phyloP scores from a whole-genome alignment of 192 early-diverging fungal genomes.

The Pilobolus umbonatus region DNA sequence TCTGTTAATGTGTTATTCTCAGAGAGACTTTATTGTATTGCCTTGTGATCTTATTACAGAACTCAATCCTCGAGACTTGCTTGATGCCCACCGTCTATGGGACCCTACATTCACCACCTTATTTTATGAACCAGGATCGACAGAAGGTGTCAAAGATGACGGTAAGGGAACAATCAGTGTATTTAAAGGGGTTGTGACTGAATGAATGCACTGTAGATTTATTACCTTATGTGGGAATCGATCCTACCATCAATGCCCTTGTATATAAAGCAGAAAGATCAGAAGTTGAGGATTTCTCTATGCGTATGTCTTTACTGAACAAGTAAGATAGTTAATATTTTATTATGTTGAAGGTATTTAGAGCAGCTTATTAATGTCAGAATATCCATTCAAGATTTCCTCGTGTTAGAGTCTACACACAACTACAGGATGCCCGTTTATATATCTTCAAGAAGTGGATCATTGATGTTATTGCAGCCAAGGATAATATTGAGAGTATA shows the following conservation, averaged over 20 bases:
- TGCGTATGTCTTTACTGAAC: slow-evolving; percentile 49
- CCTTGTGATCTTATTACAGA: slow-evolving; percentile 90
- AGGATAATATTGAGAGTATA: slow-evolving; percentile 68
- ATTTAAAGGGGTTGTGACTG: neutral
- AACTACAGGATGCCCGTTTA: slow-evolving; percentile 85
- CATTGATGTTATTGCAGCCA: slow-evolving; percentile 68
- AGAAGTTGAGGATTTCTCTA: slow-evolving; percentile 53
- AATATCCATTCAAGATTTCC: slow-evolving; percentile 73
- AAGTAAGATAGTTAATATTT: slow-evolving; percentile 30
- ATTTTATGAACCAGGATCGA: slow-evolving; percentile 74
- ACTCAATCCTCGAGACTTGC: slow-evolving; percentile 71
- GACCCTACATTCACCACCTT: slow-evolving; percentile 77
- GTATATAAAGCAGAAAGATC: slow-evolving; percentile 36
- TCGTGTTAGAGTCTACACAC: slow-evolving; percentile 68
- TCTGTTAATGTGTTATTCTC: neutral
- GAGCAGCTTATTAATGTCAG: neutral
- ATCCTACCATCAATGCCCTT: slow-evolving; percentile 38
- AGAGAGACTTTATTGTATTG: slow-evolving; percentile 88
- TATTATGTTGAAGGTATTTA: slow-evolving; percentile 18
- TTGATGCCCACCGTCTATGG: slow-evolving; percentile 78
- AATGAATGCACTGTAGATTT: slow-evolving; percentile 11
- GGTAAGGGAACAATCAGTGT: slow-evolving; percentile 17
- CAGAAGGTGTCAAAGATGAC: slow-evolving; percentile 62
- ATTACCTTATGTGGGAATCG: slow-evolving; percentile 48
- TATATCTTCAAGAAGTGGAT: slow-evolving; percentile 96